Evolutionary conservation across 2,329 filamentous ascomycete species (phyloP).

Genomic region (Myriosclerotinia curreyana): DNA sequence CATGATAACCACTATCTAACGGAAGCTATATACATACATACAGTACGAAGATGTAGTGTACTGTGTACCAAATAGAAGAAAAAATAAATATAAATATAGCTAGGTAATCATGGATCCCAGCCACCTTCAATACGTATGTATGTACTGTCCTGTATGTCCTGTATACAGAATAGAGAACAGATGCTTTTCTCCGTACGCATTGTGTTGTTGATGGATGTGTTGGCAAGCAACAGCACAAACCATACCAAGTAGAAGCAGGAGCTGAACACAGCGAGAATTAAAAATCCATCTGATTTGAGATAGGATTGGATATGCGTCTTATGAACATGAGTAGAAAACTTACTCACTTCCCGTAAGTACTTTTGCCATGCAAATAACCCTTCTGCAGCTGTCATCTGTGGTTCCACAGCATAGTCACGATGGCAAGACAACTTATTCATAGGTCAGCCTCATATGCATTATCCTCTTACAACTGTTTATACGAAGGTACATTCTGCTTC

Average conservation of each 20-base stretch:
- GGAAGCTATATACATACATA: too few relatives aligned
- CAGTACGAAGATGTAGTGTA: not conserved
- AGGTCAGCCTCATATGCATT: constrained; percentile 24
- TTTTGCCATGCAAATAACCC: constrained; percentile 21
- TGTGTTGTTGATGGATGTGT: constrained; percentile 20
- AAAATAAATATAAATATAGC: not conserved
- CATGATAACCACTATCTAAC: constrained; percentile 6
- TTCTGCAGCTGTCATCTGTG: constrained; percentile 21
- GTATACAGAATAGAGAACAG: constrained; percentile 8
- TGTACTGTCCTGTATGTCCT: constrained; percentile 1
- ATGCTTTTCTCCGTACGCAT: constrained; percentile 18
- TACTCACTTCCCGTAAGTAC: constrained; percentile 12
- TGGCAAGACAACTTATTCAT: constrained; percentile 23
- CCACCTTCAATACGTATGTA: constrained; percentile 3
- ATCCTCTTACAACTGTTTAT: constrained; percentile 17
- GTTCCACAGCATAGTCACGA: constrained; percentile 24
- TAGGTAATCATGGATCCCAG: not conserved
- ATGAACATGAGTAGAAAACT: constrained; percentile 18
- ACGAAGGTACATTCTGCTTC: constrained; percentile 24
- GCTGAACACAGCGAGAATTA: constrained; percentile 22
- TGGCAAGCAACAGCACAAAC: constrained; percentile 22
- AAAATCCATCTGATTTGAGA: constrained; percentile 16
- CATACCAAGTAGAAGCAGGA: constrained; percentile 17
- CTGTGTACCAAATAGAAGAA: not conserved
- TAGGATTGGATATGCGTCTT: constrained; percentile 21